Evolutionary conservation across 23 red algal species (phyloP), one percentile per base, ranked within the genome.

Genomic region (Gracilaria domingensis): DNA sequence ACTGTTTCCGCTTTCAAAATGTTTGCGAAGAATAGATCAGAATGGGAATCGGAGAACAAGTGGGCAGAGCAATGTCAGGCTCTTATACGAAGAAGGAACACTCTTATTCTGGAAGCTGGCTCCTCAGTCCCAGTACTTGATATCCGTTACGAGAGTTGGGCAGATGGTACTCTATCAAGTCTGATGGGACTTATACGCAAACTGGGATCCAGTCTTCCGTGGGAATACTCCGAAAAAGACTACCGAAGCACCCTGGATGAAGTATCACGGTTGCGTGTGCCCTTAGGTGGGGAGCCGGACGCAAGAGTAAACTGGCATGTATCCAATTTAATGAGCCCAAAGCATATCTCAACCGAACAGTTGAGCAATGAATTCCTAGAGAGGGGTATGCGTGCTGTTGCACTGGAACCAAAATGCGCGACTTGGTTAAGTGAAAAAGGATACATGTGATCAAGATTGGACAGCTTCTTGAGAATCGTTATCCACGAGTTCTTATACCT

Each of bases 11-110:
- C 81, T 16, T 85, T 66, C 35, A 85, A 85, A 69, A 85, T 85
- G 81, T 85, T 85, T 51, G 81, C 81, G 62, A 85, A 71, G 81
- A 85, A 85, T 36, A 65, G 81, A 65, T 69, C 81, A 18, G 81
- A 85, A 47, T 85, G 81, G 81, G 81, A 65, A 69, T 44, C 33
- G 17, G 81, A 85, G 38, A 18, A 26, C 9, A 85, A 85, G 65
- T 85, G 81, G 81, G 42, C 81, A 26, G 81, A 85, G 26, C 59
- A 69, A 33, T 85, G 81, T 55, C 81, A 85, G 81, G 81, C 60
- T 24, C 65, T 85, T 12, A 85, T 85, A 66, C 81, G 81, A 55
- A 85, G 81, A 85, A 65, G 81, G 50, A 85, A 85, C 60, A 71
- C 51, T 85, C 81, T 85, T 4, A 85, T 85, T 26, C 34, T 50